Percentiles rank a stretch among this genome's conserved stretches.
These are phyloP conservation scores for Venturia oleaginea DNA, from an alignment of 2,329 filamentous ascomycete species.

Conservation along the genomic window DNA sequence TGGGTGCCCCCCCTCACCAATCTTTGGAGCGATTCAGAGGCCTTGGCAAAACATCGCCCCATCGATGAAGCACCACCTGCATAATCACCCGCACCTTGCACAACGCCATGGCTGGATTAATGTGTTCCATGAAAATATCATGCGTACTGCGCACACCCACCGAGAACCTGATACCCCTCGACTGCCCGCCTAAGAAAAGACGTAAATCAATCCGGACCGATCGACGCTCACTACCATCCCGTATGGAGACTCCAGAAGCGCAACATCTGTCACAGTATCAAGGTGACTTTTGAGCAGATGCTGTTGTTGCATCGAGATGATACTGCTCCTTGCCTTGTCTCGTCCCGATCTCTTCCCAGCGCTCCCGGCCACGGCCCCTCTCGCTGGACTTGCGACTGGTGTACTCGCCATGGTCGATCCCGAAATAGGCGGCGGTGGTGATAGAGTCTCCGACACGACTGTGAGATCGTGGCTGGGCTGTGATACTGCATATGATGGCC, in stretches of 20 bases:
- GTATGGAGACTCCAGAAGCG: conserved; percentile 80
- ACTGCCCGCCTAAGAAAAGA: conserved; percentile 9
- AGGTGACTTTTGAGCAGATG: conserved; percentile 77
- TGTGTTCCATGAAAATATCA: not conserved
- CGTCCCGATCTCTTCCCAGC: conserved; percentile 24
- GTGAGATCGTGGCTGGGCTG: conserved; percentile 10
- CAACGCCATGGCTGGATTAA: not conserved
- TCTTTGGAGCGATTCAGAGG: not conserved
- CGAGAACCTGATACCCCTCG: not conserved
- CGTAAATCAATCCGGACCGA: conserved; percentile 65
- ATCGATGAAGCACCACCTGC: conserved; percentile 1
- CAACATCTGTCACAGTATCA: conserved; percentile 79
- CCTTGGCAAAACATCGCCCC: not conserved
- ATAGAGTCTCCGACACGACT: conserved; percentile 10
- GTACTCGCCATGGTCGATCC: not conserved
- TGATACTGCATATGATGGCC: conserved; percentile 58
- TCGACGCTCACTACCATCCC: conserved; percentile 90
- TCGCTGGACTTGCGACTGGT: conserved; percentile 8
- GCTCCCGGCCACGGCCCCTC: conserved; percentile 15
- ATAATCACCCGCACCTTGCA: not conserved
- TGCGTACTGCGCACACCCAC: not conserved
- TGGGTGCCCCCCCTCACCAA: not conserved
- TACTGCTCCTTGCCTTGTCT: conserved; percentile 39
- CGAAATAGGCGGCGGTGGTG: not conserved
- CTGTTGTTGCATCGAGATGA: conserved; percentile 83